Evolutionary conservation across 306 rosid species (phyloP), one percentile per base, ranked within the genome.

Genomic region (Mucuna pruriens): DNA sequence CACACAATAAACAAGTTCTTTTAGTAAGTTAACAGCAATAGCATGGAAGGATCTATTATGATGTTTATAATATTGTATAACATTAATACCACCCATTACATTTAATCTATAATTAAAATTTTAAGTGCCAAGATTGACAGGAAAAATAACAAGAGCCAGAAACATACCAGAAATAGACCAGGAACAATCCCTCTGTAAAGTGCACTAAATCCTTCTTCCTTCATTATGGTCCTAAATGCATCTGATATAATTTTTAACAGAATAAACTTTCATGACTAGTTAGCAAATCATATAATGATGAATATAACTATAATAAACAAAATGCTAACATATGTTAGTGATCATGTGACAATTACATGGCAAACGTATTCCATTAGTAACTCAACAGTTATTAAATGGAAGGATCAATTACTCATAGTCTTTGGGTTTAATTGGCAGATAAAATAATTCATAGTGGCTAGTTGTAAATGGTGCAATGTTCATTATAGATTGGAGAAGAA

Each of bases 101-200:
- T 67, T 69, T 25, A 54, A 57, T 64, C 66, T 40, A 25, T 31
- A 66, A 49, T 19, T 22, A 39, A 63, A 66, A 22, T 34, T 26
- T 76, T 26, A 57, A 76, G 42, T 5, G 42, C 48, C 63, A 83
- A 76, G 80, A 63, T 40, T 29, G 20, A 48, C 20, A 10, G 8
- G 64, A 8, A 54, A 84, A 63, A 71, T 69, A 77, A 72, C 48
- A 75, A 70, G 34, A 48, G 68, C 69, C 74, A 89, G 79, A 70
- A 82, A 84, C 84, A 69, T 91, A 93, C 97, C 90, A 93, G 95
- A 84, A 93, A 84, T 79, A 90, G 97, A 68, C 93, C 84, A 78
- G 98, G 99, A 89, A 85, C 84, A 80, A 92, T 87, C 82, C 97
- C 96, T 83, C 84, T 89, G 83, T 91, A 95, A 54, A 90, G 93